Evolutionary conservation across 148 eudicot species (phyloP), one percentile per base, ranked within the genome.

Genomic region (Cornus controversa): DNA sequence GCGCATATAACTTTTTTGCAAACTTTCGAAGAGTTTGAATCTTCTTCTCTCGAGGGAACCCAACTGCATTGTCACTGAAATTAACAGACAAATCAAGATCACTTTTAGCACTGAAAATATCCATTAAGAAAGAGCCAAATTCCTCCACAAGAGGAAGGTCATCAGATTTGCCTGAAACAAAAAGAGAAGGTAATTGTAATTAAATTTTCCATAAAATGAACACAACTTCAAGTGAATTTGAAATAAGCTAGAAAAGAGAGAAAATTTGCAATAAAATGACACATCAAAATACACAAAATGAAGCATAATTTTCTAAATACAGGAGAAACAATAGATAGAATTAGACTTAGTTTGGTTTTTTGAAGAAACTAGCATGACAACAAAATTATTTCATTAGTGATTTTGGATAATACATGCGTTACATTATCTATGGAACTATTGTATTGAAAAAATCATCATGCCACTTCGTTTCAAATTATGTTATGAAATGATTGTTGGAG

Each of bases 41-140:
- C 85, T 90, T 91, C 81, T 80, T 73, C 42, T 81, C 84, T 50
- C 89, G 90, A 22, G 89, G 82, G 72, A 81, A 76, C 28, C 82
- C 81, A 65, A 60, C 81, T 10, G 66, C 50, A 63, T 71, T 54
- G 72, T 77, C 79, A 77, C 75, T 71, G 47, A 96, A 93, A 80
- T 91, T 96, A 62, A 96, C 90, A 54, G 99, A 96, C 72, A 96
- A 73, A 86, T 96, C 98, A 6, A 96, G 87, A 84, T 96, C 99
- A 80, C 99, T 91, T 75, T 79, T 80, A 77, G 89, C 25, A 84
- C 85, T 83, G 85, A 96, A 96, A 82, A 93, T 86, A 75, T 90
- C 91, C 99, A 96, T 96, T 37, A 82, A 72, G 77, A 89, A 96
- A 58, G 99, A 96, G 74, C 99, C 99, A 72, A 93, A 93, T 64